Base-by-base conservation (phyloP, 129 eudicot species). In the Scalesia atractyloides region DNA sequence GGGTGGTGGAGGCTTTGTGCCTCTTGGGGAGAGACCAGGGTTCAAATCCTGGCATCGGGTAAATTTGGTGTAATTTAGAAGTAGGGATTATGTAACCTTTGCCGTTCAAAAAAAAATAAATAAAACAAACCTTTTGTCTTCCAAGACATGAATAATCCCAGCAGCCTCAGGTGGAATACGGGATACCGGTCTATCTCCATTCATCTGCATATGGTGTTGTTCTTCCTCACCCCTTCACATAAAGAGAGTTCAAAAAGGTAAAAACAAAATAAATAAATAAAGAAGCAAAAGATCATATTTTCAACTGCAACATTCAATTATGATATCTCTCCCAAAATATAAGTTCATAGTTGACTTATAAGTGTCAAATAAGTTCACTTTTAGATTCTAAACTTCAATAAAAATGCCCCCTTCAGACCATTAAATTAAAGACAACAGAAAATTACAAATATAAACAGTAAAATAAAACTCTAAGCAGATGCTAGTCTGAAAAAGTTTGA, bases 101-200 rank as follows among this genome's bases (percentile, higher is more conserved):
- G n/a, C n/a, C n/a, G n/a, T n/a, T n/a, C n/a, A n/a, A n/a, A n/a
- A n/a, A n/a, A n/a, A n/a, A n/a, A n/a, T n/a, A n/a, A n/a, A n/a
- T n/a, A n/a, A n/a, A n/a, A n/a, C n/a, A n/a, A 71, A 78, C 82
- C 82, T 78, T 78, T 78, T 78, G 61, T 78, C 73, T 65, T 71
- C 54, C 49, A 78, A 64, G 51, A 34, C 62, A 44, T 44, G 52
- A 9, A 78, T 52, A 43, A 78, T 78, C 68, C 73, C 77, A 71
- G 77, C 77, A 71, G 82, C 77, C 72, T 71, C 77, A 2, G 82
- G 77, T 78, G 73, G 82, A 78, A 71, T 64, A 5, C 68, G 77
- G 61, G 82, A 24, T 30, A 71, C 51, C 34, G 82, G 82, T 64
- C 82, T 71, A 64, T 71, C 73, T 65, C 73, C 77, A 64, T 53